Evolutionary conservation across 1,284 basidiomycete species (phyloP), one percentile per base, ranked within the genome.

Genomic region (Cutaneotrichosporon cavernicola): DNA sequence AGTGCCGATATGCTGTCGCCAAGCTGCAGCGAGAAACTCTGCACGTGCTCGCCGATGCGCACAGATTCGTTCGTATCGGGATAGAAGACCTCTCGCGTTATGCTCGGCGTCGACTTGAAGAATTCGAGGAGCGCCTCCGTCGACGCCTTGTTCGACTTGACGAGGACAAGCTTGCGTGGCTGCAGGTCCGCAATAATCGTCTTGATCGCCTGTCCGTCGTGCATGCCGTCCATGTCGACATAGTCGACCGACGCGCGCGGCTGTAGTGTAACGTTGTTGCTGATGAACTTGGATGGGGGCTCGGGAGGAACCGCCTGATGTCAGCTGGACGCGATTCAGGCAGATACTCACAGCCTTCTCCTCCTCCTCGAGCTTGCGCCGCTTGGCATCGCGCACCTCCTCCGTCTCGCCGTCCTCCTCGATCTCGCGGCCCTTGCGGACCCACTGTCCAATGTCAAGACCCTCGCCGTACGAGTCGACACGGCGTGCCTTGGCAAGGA

Each of bases 391-490:
- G 74, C 89, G 88, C 14, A 84, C 82, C 65, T 92, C 90, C 61
- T 93, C 90, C 51, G 85, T 89, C 79, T 92, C 90, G 0, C 88
- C 88, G 67, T 92, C 89, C 72, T 92, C 89, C 78, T 94, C 92
- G 57, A 96, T 86, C 51, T 90, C 89, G 77, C 89, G 91, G 2
- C 91, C 91, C 74, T 91, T 91, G 69, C 91, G 84, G 69, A 96
- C 76, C 95, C 95, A 97, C 85, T 92, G 90, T 36, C 88, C 94
- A 22, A 93, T 89, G 79, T 99, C 96, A 53, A 98, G 84, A 7
- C 89, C 90, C 83, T 99, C 97, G 1, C 97, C 97, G 77, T 93
- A 99, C 68, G 91, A 90, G 77, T 99, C 97, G 18, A 99, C 90
- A 69, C 90, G 86, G 68, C 92, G 84, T 73, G 91, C 94, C 76